Conservation (phyloP, 768 basidiomycete genomes). For the Auricularia sp. region DNA sequence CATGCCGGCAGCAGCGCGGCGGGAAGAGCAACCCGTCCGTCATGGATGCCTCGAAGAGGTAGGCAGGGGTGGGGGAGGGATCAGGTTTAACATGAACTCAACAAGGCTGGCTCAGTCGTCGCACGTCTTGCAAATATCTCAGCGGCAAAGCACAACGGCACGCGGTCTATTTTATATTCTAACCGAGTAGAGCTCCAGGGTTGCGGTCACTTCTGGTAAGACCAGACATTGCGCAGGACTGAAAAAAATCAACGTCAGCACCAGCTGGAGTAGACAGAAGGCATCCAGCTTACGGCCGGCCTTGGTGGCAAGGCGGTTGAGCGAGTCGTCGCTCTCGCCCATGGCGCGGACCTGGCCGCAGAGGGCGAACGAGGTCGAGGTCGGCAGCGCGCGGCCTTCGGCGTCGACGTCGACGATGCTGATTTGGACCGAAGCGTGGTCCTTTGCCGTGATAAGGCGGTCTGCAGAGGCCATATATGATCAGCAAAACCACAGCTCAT, state of each 20-base stretch:
- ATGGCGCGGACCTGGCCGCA: constrained; percentile 89
- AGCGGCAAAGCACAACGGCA: no score
- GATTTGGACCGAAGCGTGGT: constrained; percentile 97
- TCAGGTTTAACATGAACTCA: no score
- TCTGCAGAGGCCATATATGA: constrained; percentile 35
- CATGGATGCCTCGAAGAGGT: constrained; percentile 32
- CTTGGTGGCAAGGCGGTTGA: constrained; percentile 93
- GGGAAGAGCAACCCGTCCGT: constrained; percentile 45
- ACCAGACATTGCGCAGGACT: constrained; percentile 97
- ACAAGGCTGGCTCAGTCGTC: no score
- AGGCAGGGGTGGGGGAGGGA: not conserved
- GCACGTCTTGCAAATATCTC: no score
- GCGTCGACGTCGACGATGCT: constrained; percentile 85
- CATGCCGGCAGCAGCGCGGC: constrained; percentile 38
- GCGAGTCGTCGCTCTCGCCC: constrained; percentile 92
- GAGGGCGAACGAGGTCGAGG: constrained; percentile 87
- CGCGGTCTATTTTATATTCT: no score
- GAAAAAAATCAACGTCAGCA: constrained; percentile 7
- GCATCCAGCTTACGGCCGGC: constrained; percentile 66
- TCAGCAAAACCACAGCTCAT: not conserved
- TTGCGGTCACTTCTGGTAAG: constrained; percentile 72
- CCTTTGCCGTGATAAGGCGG: constrained; percentile 97
- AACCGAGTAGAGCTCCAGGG: no score
- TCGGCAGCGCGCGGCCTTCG: constrained; percentile 66
- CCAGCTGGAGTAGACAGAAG: no score